phyloP scores from a whole-genome alignment of 2,329 filamentous ascomycete genomes.

The Scopulariopsis brevicaulis region DNA sequence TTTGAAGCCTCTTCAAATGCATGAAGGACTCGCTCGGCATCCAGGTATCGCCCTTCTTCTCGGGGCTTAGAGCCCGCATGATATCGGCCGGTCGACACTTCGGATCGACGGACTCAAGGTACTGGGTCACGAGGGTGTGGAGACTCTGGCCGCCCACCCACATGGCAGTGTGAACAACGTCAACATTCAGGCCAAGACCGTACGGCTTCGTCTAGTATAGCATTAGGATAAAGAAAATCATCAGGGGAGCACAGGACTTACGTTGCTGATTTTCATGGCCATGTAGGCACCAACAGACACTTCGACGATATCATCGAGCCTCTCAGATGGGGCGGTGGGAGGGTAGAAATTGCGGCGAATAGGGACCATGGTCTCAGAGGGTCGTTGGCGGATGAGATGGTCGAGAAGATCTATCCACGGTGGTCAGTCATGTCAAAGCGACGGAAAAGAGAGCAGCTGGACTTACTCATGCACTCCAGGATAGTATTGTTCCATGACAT shows the following conservation, averaged over 20 bases:
- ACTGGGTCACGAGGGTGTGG: conserved; percentile 16
- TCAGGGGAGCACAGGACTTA: conserved; percentile 16
- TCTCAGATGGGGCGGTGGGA: conserved; percentile 29
- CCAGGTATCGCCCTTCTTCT: background rate
- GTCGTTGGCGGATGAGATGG: conserved; percentile 73
- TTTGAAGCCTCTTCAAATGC: conserved; percentile 39
- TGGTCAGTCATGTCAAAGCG: background rate
- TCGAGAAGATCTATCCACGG: conserved; percentile 57
- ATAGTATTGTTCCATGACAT: conserved; percentile 53
- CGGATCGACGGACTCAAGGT: background rate
- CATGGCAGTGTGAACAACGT: conserved; percentile 87
- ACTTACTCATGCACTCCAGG: conserved; percentile 58
- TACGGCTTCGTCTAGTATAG: conserved; percentile 16
- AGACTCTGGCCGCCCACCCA: conserved; percentile 42
- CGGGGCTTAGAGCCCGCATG: background rate
- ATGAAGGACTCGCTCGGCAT: conserved; percentile 39
- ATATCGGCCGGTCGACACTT: background rate
- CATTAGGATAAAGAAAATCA: background rate
- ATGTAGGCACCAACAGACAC: conserved; percentile 86
- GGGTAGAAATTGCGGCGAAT: conserved; percentile 82
- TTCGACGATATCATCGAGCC: conserved; percentile 51
- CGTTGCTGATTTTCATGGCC: conserved; percentile 64
- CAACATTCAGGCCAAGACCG: conserved; percentile 72
- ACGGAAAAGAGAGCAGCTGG: too few species aligned
- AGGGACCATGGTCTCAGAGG: conserved; percentile 52